phyloP scores from a whole-genome alignment of 2,329 filamentous ascomycete species.

The Aspergillus tubingensis region DNA sequence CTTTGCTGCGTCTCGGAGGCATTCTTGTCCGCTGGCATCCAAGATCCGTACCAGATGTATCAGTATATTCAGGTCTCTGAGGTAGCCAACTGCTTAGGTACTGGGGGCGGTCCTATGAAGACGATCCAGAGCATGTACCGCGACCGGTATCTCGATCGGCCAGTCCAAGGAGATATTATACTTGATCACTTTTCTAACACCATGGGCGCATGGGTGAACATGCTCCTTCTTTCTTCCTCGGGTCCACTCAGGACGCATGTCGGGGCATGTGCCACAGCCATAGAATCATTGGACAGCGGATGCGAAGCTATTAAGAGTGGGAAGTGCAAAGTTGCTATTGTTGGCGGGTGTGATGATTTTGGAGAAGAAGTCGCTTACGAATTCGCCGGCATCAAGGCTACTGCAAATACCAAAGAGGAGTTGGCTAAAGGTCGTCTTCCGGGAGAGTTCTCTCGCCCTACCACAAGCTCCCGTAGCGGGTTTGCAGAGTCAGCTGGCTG shows the following conservation, averaged over 20 bases:
- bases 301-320: conserved; percentile 97
- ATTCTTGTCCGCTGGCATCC: conserved; percentile 85
- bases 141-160: conserved; percentile 79
- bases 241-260: conserved; percentile 97
- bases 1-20: conserved; percentile 55
- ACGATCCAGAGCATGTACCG: conserved; percentile 95
- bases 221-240: conserved; percentile 91
- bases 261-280: conserved; percentile 90
- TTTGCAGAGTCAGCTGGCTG: conserved; percentile 99
- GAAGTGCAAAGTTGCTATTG: conserved; percentile 92
- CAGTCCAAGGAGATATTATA: conserved; percentile 67
- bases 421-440: conserved; percentile 89
- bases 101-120: conserved; percentile 88
- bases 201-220: conserved; percentile 99
- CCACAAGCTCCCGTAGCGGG: conserved; percentile 88
- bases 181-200: conserved; percentile 99
- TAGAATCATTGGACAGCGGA: conserved; percentile 93
- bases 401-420: conserved; percentile 92
- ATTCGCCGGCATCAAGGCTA: conserved; percentile 99
- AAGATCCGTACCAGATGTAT: conserved; percentile 98
- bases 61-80: conserved; percentile 97
- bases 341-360: conserved; percentile 97
- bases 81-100: conserved; percentile 94
- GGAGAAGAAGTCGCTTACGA: conserved; percentile 97
- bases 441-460: conserved; percentile 92